Evolutionary conservation across 192 early-diverging fungal genomes (phyloP).

Genomic region (Powellomyces hirtus): DNA sequence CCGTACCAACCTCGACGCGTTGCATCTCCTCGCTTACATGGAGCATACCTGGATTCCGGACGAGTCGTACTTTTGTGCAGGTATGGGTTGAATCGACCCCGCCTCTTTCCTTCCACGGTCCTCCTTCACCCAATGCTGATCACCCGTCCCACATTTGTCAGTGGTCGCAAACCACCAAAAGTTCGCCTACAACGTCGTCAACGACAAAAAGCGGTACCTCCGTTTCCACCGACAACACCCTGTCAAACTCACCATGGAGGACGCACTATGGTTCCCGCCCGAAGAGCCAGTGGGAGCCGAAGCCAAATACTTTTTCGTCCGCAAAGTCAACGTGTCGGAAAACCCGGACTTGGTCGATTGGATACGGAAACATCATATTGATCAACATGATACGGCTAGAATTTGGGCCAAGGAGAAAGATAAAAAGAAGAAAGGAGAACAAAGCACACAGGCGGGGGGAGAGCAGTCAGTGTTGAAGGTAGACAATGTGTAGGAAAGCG

Average conservation of each 20-base stretch:
- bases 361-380: conserved; percentile 35
- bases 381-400: conserved; percentile 14
- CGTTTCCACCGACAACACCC: conserved; percentile 28
- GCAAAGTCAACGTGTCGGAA: conserved; percentile 35
- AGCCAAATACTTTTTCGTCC: conserved; percentile 38
- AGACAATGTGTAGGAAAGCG: no score
- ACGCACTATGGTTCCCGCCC: conserved; percentile 21
- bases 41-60: conserved; percentile 47
- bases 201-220: conserved; percentile 37
- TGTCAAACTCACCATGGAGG: conserved; percentile 16
- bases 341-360: conserved; percentile 34
- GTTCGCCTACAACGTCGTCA: conserved; percentile 18
- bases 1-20: conserved; percentile 24
- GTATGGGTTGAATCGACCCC: background rate
- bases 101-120: background rate
- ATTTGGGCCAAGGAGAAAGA: no score
- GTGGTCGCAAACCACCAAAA: conserved; percentile 26
- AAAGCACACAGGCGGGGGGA: no score
- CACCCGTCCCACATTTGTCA: background rate
- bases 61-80: conserved; percentile 41
- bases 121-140: background rate
- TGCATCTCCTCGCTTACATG: conserved; percentile 34
- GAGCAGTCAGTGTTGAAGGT: no score
- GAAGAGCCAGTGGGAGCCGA: conserved; percentile 4
- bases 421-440: no score